Conservation (phyloP, 2,329 filamentous ascomycete species). For the Phyllosticta citrichinensis region DNA sequence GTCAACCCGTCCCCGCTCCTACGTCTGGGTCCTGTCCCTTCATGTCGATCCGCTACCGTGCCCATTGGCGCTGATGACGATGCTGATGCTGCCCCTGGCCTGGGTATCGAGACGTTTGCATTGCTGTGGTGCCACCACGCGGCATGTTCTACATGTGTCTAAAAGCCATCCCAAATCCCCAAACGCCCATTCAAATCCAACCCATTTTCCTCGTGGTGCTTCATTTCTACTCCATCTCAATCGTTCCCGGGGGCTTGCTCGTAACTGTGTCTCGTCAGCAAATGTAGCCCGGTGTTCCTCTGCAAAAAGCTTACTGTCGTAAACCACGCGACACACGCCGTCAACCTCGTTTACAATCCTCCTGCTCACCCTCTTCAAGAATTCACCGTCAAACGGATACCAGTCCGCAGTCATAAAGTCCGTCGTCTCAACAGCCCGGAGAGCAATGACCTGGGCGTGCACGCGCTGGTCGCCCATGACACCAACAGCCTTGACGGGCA, state of each 20-base stretch:
- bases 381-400: conserved; percentile 54
- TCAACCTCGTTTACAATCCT: conserved; percentile 69
- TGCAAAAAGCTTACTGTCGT: conserved; percentile 46
- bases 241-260: conserved; percentile 60
- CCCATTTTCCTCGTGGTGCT: not conserved
- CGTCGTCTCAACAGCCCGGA: conserved; percentile 51
- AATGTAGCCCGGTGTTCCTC: not conserved
- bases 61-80: not conserved
- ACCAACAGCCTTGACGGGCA: conserved; percentile 55
- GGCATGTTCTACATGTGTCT: not conserved
- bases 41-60: not conserved
- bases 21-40: not conserved
- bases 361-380: conserved; percentile 55
- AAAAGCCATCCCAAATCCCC: not conserved
- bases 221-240: conserved; percentile 57
- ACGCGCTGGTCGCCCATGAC: conserved; percentile 63
- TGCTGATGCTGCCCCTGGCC: not conserved
- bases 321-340: conserved; percentile 60
- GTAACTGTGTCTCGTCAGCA: conserved; percentile 35
- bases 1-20: not conserved
- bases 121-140: not conserved
- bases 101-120: not conserved
- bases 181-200: conserved; percentile 8
- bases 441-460: conserved; percentile 51
- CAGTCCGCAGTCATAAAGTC: conserved; percentile 70